Evolutionary conservation across 768 basidiomycete genomes (phyloP).

Genomic region (Agaricus blazei): DNA sequence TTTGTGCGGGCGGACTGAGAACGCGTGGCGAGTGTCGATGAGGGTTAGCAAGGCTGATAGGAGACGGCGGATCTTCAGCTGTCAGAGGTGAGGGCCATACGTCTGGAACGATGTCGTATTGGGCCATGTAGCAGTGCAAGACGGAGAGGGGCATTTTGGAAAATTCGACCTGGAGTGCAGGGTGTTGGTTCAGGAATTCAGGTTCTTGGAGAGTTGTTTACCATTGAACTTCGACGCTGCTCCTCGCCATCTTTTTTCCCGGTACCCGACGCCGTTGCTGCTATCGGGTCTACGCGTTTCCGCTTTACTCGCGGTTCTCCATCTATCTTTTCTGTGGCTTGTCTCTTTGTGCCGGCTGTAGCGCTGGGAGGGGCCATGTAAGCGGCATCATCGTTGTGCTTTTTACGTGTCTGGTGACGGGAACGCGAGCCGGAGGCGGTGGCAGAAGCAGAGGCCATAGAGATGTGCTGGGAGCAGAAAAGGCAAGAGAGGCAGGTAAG

Average conservation of each 20-base stretch:
- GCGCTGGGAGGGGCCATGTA: conserved; percentile 56
- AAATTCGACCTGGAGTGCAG: conserved; percentile 62
- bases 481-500: conserved; percentile 6
- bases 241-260: conserved; percentile 30
- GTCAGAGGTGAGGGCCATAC: conserved; percentile 69
- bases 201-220: conserved; percentile 21
- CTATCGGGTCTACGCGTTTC: conserved; percentile 54
- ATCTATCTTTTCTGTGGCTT: conserved; percentile 61
- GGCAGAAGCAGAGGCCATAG: conserved; percentile 29
- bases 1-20: conserved; percentile 42
- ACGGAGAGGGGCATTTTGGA: conserved; percentile 58
- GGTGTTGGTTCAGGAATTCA: not conserved
- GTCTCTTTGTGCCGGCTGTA: conserved; percentile 52
- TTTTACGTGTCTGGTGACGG: conserved; percentile 58
- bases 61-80: conserved; percentile 66
- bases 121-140: conserved; percentile 67
- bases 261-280: conserved; percentile 19
- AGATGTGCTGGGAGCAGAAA: conserved; percentile 13
- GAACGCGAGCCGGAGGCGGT: conserved; percentile 46
- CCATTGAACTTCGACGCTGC: conserved; percentile 38
- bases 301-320: conserved; percentile 74
- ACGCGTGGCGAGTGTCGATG: conserved; percentile 39
- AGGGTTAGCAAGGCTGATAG: conserved; percentile 51
- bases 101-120: conserved; percentile 66
- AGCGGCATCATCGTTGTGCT: conserved; percentile 62